Base-by-base conservation (phyloP, 2,329 filamentous ascomycete species). In the Pochonia chlamydosporia region DNA sequence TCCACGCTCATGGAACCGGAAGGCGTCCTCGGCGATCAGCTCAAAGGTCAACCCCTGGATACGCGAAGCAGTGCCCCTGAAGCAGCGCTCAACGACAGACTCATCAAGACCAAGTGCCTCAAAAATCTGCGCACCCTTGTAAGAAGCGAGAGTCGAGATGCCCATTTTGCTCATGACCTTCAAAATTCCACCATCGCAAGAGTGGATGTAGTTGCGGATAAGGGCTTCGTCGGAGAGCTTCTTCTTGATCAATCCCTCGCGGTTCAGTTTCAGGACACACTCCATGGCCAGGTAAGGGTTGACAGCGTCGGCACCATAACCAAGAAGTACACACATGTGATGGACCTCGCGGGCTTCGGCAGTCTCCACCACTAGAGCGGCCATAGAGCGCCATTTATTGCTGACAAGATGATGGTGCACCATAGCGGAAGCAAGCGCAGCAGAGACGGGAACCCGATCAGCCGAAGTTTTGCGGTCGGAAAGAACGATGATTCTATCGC, bases 151-250 rank as follows among this genome's bases (percentile, higher is more conserved):
- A 26, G 92, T 97, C 6, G 92, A 96, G 54, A 97, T 97, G 73
- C 92, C 92, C 92, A 97, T 97, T 77, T 97, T 97, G 67, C 87
- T 93, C 92, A 97, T 97, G 65, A 97, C 92, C 71, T 97, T 97
- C 54, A 97, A 76, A 54, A 97, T 96, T 72, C 92, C 92, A 62
- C 92, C 92, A 57, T 96, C 91, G 59, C 88, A 92, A 52, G 92
- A 96, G 68, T 95, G 88, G 73, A 95, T 95, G 78, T 96, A 97
- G 74, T 97, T 97, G 59, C 85, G 83, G 56, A 96, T 91, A 48
- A 96, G 82, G 59, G 84, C 79, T 51, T 95, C 85, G 49, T 93
- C 81, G 18, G 78, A 79, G 37, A 96, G 74, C 67, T 93, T 87
- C 78, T 95, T 96, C 67, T 90, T 86, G 67, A 96, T 95, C 52